Base-by-base conservation (phyloP, 2,329 filamentous ascomycete species). In the Neoarthrinium moseri region DNA sequence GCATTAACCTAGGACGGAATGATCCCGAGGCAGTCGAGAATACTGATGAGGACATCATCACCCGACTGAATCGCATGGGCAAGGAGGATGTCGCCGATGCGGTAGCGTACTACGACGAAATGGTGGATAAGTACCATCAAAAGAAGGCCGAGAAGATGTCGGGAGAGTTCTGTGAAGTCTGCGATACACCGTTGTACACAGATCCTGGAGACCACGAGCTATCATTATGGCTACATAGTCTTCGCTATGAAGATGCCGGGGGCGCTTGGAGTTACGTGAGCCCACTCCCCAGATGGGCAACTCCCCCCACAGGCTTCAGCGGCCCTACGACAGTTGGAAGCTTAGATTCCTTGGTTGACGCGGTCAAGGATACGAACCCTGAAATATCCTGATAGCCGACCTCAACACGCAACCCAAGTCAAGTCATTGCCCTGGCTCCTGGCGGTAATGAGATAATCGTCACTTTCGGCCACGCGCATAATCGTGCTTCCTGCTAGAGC, bases 131-230 rank as follows among this genome's bases (percentile, higher is more conserved):
- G 45, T 97, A 97, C 65, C 83, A 96, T 62, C 90, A 91, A 68
- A 83, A 85, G 58, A 91, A 92, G 58, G 92, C 91, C 1, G 94
- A 99, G 73, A 91, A 89, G 64, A 87, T 97, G 78, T 95, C 91
- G 1, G 94, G 94, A 11, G 75, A 91, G 59, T 70, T 82, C 13
- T 99, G 94, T 64, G 77, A 85, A 5, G 67, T 91, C 26, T 99
- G 94, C 65, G 79, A 86, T 48, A 96, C 94, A 17, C 87, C 89
- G 18, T 73, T 99, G 34, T 99, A 97, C 67, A 95, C 89, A 13
- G 94, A 99, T 61, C 94, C 94, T 0, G 91, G 91, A 1, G 70
- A 77, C 33, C 91, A 97, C 59, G 94, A 99, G 71, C 75, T 99
- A 37, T 89, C 89, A 1, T 86, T 99, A 32, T 99, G 92, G 78